Percentiles rank a stretch among this genome's conserved stretches.
phyloP scores from a whole-genome alignment of 2,329 filamentous ascomycete species.

The Colletotrichum lentis region DNA sequence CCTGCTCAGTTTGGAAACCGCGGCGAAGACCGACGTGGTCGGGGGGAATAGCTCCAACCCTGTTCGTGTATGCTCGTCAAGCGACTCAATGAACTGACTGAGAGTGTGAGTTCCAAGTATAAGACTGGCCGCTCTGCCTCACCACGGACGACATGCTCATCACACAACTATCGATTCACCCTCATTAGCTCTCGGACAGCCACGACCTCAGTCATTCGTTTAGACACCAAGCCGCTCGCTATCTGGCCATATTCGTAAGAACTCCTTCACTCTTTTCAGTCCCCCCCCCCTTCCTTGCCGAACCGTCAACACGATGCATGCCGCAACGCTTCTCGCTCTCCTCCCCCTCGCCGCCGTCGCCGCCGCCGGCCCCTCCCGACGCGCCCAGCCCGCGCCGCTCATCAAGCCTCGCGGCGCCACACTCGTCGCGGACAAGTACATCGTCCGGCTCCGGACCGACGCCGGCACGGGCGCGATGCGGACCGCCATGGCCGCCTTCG shows the following conservation, averaged over 20 bases:
- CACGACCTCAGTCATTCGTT: slow-evolving; percentile 23
- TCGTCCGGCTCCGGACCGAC: slow-evolving; percentile 48
- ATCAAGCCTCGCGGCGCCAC: slow-evolving; percentile 45
- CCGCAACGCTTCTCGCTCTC: slow-evolving; percentile 29
- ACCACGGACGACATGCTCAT: background rate
- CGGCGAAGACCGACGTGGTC: background rate
- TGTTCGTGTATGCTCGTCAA: background rate
- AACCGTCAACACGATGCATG: slow-evolving; percentile 25
- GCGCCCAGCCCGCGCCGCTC: slow-evolving; percentile 47
- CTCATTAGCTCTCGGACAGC: background rate
- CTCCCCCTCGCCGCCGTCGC: slow-evolving; percentile 22
- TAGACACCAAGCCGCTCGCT: slow-evolving; percentile 12
- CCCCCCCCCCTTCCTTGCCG: background rate
- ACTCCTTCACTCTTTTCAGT: background rate
- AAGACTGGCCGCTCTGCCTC: slow-evolving; percentile 10
- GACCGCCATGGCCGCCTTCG: slow-evolving; percentile 43
- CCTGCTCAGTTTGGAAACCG: slow-evolving; percentile 1
- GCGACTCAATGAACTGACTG: background rate
- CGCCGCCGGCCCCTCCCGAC: slow-evolving; percentile 39
- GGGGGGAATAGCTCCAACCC: background rate
- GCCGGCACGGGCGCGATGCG: slow-evolving; percentile 40
- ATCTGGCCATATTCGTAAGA: background rate
- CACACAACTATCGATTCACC: slow-evolving; percentile 15
- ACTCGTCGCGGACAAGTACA: slow-evolving; percentile 49
- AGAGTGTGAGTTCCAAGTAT: background rate